Base-by-base conservation (phyloP, 129 eudicot genomes). In the Scalesia atractyloides region DNA sequence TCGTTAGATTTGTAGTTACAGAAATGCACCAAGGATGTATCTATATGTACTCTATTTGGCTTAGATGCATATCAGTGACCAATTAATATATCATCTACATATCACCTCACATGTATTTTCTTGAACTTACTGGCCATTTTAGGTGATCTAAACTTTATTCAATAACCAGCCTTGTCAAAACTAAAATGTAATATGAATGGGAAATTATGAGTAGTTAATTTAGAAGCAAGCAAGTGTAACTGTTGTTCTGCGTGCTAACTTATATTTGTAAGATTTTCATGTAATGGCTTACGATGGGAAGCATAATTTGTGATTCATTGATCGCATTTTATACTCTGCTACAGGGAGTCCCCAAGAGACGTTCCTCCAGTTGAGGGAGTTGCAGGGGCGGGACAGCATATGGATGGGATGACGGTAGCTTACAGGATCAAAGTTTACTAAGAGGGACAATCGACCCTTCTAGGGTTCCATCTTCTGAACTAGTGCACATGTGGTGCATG, bases 381-480 rank as follows among this genome's bases (percentile, higher is more conserved):
- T 37, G 98, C 97, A 54, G 98, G 98, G 98, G 98, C 50, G 98
- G 98, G 64, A 94, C 98, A 9, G 85, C 98, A 5, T 90, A 90
- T 82, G 98, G 98, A 53, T 94, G 97, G 97, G 76, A 86, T 59
- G 98, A 94, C 39, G 83, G 73, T 78, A 81, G 80, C 70, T 49
- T 81, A 30, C 85, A 68, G 15, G 87, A 82, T 86, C 92, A 88
- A 63, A 74, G 61, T 52, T 14, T 76, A 50, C 57, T 90, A 7
- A 86, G 80, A 73, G 97, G 92, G 24, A 66, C 80, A 7, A 87
- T 90, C 81, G 98, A 94, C 74, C 97, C 97, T 0, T 30, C 82
- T 13, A 83, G 86, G 79, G 84, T 94, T 65, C 91, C 91, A 69
- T 84, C 97, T 30, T 83, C 91, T 14, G 98, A 94, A 26, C 77